phyloP scores from a whole-genome alignment of 306 rosid genomes.

The Hylodesmum podocarpum region DNA sequence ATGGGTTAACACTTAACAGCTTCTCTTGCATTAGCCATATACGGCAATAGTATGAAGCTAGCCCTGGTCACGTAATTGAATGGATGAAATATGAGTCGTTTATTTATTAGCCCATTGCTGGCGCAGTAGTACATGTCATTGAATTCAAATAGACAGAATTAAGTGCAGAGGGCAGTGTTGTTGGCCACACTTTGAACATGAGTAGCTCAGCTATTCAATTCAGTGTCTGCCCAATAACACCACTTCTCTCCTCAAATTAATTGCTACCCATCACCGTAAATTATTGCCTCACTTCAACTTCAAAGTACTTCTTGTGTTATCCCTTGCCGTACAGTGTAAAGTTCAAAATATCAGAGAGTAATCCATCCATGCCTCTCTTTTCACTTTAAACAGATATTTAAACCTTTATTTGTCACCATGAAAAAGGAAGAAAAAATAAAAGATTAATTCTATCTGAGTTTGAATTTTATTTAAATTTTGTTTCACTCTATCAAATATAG shows the following conservation, averaged over 20 bases:
- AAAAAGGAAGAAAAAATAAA: too few species aligned
- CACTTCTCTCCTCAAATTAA: neutral
- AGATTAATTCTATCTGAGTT: too few species aligned
- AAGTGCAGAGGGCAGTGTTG: neutral
- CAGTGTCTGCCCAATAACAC: conserved; percentile 26
- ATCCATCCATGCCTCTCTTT: neutral
- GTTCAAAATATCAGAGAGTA: neutral
- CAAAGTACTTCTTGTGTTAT: too few species aligned
- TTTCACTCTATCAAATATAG: too few species aligned
- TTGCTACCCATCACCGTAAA: neutral
- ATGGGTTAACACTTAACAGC: neutral
- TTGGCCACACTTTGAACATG: conserved; percentile 6
- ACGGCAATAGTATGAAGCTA: too few species aligned
- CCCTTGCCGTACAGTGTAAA: neutral
- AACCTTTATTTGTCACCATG: too few species aligned
- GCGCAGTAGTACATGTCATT: neutral
- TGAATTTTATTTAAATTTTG: too few species aligned
- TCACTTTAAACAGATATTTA: neutral
- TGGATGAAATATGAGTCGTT: neutral
- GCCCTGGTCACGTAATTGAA: neutral
- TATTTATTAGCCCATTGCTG: neutral
- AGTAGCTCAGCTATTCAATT: conserved; percentile 35
- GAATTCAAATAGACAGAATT: neutral
- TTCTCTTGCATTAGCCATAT: neutral
- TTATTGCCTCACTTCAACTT: conserved; percentile 7